These are phyloP conservation scores for Clathrus columnatus DNA, from an alignment of 768 basidiomycete species.

Conservation along the genomic window DNA sequence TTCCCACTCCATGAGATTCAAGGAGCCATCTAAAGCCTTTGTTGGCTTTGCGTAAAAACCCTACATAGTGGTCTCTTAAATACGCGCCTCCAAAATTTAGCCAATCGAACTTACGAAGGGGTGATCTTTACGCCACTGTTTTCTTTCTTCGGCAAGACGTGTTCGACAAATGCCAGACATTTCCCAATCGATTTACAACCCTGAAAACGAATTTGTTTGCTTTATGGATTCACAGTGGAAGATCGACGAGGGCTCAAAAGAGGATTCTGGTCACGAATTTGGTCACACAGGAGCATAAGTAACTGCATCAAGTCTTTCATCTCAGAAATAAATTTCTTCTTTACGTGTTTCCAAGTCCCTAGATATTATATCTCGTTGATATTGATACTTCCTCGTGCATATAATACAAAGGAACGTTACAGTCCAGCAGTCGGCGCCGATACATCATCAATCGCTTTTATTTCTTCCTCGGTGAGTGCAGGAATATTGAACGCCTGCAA, in stretches of 20 bases:
- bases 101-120: constrained; percentile 84
- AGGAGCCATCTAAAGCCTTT: constrained; percentile 84
- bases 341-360: too few species aligned
- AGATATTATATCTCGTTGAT: too few species aligned
- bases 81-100: background rate
- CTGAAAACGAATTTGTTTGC: background rate
- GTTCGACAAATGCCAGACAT: constrained; percentile 94
- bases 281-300: too few species aligned
- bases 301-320: too few species aligned
- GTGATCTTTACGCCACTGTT: constrained; percentile 98
- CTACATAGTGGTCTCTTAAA: constrained; percentile 31
- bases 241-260: background rate
- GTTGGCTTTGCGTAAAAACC: constrained; percentile 95
- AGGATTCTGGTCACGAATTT: too few species aligned
- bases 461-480: constrained; percentile 18
- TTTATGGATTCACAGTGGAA: background rate
- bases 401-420: too few species aligned
- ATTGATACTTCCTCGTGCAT: too few species aligned
- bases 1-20: constrained; percentile 98
- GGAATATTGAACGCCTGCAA: constrained; percentile 17
- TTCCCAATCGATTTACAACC: background rate
- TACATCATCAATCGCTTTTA: constrained; percentile 15
- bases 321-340: too few species aligned
- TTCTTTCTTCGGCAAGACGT: constrained; percentile 91
- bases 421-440: background rate